These are phyloP conservation scores for Penicillium silybi DNA, from an alignment of 495 filamentous ascomycete genomes.

Conservation along the genomic window DNA sequence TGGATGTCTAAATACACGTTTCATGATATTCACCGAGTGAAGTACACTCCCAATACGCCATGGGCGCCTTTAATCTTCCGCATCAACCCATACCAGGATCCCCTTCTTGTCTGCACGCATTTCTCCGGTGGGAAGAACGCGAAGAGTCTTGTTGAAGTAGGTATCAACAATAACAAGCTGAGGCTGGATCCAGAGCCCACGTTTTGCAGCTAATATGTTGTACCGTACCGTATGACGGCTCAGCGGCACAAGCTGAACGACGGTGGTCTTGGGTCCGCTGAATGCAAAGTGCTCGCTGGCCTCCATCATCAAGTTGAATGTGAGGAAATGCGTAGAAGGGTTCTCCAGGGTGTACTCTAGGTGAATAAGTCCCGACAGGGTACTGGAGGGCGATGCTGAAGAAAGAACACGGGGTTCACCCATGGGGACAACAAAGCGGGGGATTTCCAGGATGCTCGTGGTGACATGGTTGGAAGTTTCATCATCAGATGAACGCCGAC, in stretches of 20 bases:
- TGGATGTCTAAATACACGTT: background rate
- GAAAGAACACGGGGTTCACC: conserved; percentile 87
- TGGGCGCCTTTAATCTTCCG: conserved; percentile 33
- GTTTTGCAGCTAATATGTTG: conserved; percentile 54
- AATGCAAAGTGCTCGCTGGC: conserved; percentile 90
- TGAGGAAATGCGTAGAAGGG: conserved; percentile 87
- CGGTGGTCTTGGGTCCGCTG: conserved; percentile 76
- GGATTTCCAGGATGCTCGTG: conserved; percentile 62
- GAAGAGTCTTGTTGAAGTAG: conserved; percentile 83
- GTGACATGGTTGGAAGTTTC: conserved; percentile 14
- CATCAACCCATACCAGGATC: conserved; percentile 62
- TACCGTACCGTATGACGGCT: conserved; percentile 68
- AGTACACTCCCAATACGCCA: background rate
- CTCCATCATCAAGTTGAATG: conserved; percentile 89
- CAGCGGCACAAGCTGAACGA: conserved; percentile 73
- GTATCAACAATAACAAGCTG: conserved; percentile 75
- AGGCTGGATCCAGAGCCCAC: conserved; percentile 67
- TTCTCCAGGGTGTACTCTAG: conserved; percentile 82
- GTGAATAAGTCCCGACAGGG: conserved; percentile 43
- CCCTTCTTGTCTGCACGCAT: conserved; percentile 73
- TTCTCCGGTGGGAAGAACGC: conserved; percentile 67
- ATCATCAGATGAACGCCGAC: conserved; percentile 37
- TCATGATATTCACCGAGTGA: background rate
- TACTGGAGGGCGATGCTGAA: conserved; percentile 46
- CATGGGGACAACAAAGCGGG: conserved; percentile 71